Base-by-base conservation (phyloP, 83 land plant species). In the Picea abies region DNA sequence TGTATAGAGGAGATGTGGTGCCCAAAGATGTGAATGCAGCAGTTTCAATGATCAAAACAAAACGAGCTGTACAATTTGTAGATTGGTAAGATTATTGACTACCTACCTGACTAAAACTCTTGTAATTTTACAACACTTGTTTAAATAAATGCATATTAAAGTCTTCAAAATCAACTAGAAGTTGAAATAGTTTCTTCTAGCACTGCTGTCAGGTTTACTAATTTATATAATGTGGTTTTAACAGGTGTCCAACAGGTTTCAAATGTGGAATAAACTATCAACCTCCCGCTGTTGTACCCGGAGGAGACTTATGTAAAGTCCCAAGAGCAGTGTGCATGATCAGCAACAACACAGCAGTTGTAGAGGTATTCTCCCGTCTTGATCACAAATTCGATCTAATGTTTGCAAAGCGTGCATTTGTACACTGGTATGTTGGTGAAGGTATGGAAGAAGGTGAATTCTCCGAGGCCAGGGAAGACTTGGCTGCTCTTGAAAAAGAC, bases 391-490 rank as follows among this genome's bases (percentile, higher is more conserved):
- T 72, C 29, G 65, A 78, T 60, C 80, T 78, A 58, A 78, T 78
- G 80, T 78, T 78, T 60, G 80, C 80, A 16, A 78, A 78, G 64
- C n/a, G 80, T 58, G 80, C 80, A 7, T 78, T 78, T 4, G 80
- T 78, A 14, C 91, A 89, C 76, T 89, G 91, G 91, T 89, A 89
- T 73, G 87, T 89, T 17, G 91, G 93, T 76, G 93, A 91, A 66
- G 93, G 93, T 19, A 89, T 89, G 89, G 91, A 89, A 73, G 91
- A 89, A 83, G 91, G 87, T n/a, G 91, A 89, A 80, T 89, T 89
- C 83, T 89, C 87, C 1, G 91, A 89, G 76, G 91, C 91, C 23
- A 81, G 91, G 66, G 90, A 89, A 60, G 90, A 89, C 60, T 83
- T 89, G 8, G 90, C 89, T 65, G 83, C 90, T 75, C 82, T 84